A percentile compares a stretch with the other conserved stretches of the same genome.
Evolutionary conservation across 2,329 filamentous ascomycete genomes (phyloP).

Genomic region (Dichotomopilus funicola): DNA sequence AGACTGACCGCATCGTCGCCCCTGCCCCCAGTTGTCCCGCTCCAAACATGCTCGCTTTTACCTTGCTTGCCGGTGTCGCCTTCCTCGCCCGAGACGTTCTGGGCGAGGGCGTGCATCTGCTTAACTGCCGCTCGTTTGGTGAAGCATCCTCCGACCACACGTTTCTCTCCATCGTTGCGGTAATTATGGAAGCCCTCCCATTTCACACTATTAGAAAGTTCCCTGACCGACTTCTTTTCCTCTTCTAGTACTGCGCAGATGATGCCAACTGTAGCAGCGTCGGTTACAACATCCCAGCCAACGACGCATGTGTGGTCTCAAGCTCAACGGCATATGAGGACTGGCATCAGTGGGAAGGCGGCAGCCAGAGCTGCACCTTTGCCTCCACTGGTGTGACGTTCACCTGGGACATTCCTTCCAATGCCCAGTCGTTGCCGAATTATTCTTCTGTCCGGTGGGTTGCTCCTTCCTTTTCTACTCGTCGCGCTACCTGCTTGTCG

Average conservation of each 20-base stretch:
- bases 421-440: not conserved
- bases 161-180: constrained; percentile 7
- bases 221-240: not conserved
- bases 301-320: constrained; percentile 8
- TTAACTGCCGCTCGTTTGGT: constrained; percentile 15
- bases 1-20: too few species aligned
- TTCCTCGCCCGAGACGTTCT: not conserved
- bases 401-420: constrained; percentile 4
- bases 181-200: not conserved
- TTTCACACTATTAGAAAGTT: not conserved
- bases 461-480: too few species aligned
- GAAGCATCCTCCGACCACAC: constrained; percentile 1
- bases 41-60: constrained; percentile 4
- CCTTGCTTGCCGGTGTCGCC: constrained; percentile 1
- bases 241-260: constrained; percentile 18
- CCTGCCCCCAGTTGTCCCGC: too few species aligned
- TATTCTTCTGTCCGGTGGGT: constrained; percentile 3
- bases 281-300: not conserved
- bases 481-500: too few species aligned
- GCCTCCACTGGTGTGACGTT: constrained; percentile 1
- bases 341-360: constrained; percentile 15
- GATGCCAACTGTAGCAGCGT: constrained; percentile 16
- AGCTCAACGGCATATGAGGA: not conserved
- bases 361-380: constrained; percentile 6
- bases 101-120: constrained; percentile 17